Evolutionary conservation across 2,329 filamentous ascomycete species (phyloP), one percentile per base, ranked within the genome.

Genomic region (Fusarium fujikuroi): DNA sequence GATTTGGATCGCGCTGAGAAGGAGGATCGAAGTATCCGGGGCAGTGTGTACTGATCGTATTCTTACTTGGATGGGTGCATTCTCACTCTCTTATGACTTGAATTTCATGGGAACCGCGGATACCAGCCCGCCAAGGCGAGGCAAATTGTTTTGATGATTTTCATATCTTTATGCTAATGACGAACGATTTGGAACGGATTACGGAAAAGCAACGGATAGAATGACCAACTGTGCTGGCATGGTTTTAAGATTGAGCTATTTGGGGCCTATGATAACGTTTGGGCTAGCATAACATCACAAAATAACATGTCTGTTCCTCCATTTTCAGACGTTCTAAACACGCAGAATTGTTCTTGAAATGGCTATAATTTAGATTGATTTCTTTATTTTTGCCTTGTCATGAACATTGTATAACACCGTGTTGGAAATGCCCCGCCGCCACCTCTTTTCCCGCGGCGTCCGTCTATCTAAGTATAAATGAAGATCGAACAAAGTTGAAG

Each of bases 11-110:
- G 66, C 10, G 74, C 75, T 14, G 75, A 77, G 46, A 67, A 73
- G 11, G 63, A 76, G 34, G 75, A 77, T 39, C 74, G 75, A 30
- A 77, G 75, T 54, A 77, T 77, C 32, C 70, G 62, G 36, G 75
- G 75, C 40, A 77, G 75, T 49, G 75, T 77, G 39, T 77, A 77
- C 49, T 77, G 44, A 62, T 47, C 19, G 18, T 42, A 37, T 37
- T 50, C 54, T 36, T 34, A 52, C 52, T 46, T 30, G 40, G 36
- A 34, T 53, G 39, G 30, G 50, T 65, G 43, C 21, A 57, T 44
- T 47, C 37, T 63, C 56, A 46, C 60, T 46, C 37, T 42, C 57
- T 66, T 70, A 60, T 53, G 68, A 60, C 43, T 57, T 47, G 43
- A 30, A 42, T 52, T 60, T 70, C 70, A 75, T 62, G 53, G 28